These are phyloP conservation scores for Trichophyton rubrum DNA, from an alignment of 2,329 filamentous ascomycete genomes.

Conservation along the genomic window DNA sequence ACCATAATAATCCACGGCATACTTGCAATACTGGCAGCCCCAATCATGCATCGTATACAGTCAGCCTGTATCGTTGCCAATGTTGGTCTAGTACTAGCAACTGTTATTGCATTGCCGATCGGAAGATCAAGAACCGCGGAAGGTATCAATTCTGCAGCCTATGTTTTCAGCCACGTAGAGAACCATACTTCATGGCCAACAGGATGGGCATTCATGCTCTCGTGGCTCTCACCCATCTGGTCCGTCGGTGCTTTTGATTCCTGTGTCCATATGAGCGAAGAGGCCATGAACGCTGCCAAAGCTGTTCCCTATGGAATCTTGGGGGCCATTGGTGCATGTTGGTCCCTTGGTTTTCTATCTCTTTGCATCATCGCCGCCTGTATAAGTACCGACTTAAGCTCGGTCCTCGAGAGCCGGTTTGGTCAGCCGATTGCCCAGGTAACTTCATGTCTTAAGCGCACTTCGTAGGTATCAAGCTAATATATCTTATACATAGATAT, in stretches of 20 bases:
- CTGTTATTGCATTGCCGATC: conserved; percentile 45
- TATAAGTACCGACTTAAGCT: conserved; percentile 42
- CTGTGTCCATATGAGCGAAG: conserved; percentile 49
- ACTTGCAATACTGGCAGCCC: conserved; percentile 41
- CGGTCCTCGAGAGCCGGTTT: conserved; percentile 38
- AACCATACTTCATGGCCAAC: conserved; percentile 48
- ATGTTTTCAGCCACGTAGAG: conserved; percentile 45
- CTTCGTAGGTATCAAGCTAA: background rate
- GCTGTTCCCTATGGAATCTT: conserved; percentile 49
- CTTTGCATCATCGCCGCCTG: conserved; percentile 46
- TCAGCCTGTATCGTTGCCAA: conserved; percentile 45
- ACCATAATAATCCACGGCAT: conserved; percentile 44
- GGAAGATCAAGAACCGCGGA: conserved; percentile 25
- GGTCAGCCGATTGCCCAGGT: conserved; percentile 48
- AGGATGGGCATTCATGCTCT: conserved; percentile 47
- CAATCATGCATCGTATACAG: conserved; percentile 48
- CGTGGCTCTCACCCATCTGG: conserved; percentile 52
- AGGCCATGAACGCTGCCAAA: conserved; percentile 47
- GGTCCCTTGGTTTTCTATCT: conserved; percentile 46
- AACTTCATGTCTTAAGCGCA: background rate
- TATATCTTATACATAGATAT: conserved; percentile 34
- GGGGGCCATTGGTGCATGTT: conserved; percentile 44
- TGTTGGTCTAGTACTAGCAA: conserved; percentile 43
- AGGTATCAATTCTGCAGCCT: conserved; percentile 29
- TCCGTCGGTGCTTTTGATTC: conserved; percentile 44